A percentile compares a stretch with the other conserved stretches of the same genome.
Conservation (phyloP, 768 basidiomycete species). For the Suillus variegatus region DNA sequence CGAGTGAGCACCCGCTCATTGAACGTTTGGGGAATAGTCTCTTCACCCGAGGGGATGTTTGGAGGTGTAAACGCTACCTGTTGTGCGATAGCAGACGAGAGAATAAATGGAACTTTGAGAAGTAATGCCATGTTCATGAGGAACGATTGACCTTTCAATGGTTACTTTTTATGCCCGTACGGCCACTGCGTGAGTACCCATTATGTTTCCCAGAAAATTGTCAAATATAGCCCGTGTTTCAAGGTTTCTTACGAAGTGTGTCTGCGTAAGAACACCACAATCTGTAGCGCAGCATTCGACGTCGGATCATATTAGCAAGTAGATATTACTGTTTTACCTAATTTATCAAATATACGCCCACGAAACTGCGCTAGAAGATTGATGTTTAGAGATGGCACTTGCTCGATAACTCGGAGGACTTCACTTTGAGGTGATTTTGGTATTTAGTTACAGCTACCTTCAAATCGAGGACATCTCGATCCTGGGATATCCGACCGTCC, state of each 20-base stretch:
- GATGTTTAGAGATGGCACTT: not conserved
- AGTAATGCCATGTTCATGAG: conserved; percentile 23
- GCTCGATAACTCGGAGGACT: not conserved
- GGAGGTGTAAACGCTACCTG: conserved; percentile 48
- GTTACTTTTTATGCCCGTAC: not conserved
- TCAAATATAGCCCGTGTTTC: too few relatives aligned
- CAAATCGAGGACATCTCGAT: too few relatives aligned
- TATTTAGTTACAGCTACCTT: not conserved
- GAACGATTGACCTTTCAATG: not conserved
- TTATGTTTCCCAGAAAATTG: too few relatives aligned
- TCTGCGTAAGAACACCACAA: not conserved
- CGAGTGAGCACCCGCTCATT: not conserved
- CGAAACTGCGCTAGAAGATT: too few relatives aligned
- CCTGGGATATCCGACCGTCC: too few relatives aligned
- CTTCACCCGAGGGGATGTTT: conserved; percentile 37
- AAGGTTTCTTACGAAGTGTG: too few relatives aligned
- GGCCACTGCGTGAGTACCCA: too few relatives aligned
- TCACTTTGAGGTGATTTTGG: not conserved
- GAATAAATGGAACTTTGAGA: conserved; percentile 42
- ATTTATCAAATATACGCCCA: too few relatives aligned
- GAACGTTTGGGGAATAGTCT: conserved; percentile 23
- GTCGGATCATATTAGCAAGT: too few relatives aligned
- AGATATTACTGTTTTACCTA: too few relatives aligned
- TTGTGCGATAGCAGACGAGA: conserved; percentile 40
- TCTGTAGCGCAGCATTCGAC: too few relatives aligned